Evolutionary conservation across 202 grass and related monocot species (phyloP).

Genomic region (Brachypodium distachyon): DNA sequence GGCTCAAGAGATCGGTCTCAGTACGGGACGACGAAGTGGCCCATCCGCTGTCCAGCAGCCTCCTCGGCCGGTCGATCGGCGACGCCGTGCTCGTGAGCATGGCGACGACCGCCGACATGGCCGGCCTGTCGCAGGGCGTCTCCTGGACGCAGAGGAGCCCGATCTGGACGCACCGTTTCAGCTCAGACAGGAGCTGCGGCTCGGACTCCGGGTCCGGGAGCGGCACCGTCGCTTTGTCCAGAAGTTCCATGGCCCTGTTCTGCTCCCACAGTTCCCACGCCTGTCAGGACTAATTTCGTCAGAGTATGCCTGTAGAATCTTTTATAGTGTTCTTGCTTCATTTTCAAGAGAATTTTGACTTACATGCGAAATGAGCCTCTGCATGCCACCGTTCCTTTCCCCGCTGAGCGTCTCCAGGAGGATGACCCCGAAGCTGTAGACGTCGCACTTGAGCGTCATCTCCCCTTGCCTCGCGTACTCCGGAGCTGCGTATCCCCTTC

Average conservation of each 20-base stretch:
- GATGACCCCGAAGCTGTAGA: slow-evolving; percentile 7
- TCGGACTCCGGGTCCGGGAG: background rate
- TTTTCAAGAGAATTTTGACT: background rate
- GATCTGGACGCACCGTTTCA: slow-evolving; percentile 1
- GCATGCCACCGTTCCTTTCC: background rate
- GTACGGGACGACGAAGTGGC: background rate
- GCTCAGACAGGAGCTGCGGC: background rate
- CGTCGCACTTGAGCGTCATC: slow-evolving; percentile 8
- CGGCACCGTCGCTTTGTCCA: background rate
- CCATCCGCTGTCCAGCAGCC: background rate
- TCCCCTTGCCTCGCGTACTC: background rate
- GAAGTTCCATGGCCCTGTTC: background rate
- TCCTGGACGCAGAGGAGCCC: slow-evolving; percentile 17
- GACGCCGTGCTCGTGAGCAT: background rate
- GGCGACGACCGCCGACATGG: background rate
- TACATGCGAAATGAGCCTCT: background rate
- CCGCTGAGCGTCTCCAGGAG: background rate
- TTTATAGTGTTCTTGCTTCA: background rate
- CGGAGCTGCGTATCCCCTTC: slow-evolving; percentile 13
- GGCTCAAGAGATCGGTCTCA: background rate
- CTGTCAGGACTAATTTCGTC: background rate
- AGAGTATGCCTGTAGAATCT: background rate
- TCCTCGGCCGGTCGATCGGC: background rate
- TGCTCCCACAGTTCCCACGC: background rate
- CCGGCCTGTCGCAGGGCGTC: background rate